phyloP scores from a whole-genome alignment of 192 early-diverging fungal species.

The Coemansia sp. region DNA sequence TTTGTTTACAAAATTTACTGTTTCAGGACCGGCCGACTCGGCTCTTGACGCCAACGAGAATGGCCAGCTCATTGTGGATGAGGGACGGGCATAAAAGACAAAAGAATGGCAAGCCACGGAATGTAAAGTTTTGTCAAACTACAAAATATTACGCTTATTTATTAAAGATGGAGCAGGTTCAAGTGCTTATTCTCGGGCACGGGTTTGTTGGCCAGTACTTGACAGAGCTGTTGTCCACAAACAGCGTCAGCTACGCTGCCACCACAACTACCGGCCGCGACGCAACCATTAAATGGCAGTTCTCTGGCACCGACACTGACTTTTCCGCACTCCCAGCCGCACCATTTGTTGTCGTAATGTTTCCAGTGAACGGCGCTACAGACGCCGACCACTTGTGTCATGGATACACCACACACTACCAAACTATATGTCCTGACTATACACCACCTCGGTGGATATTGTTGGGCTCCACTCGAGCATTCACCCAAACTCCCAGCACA shows the following conservation, averaged over 20 bases:
- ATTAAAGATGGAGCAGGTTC: background rate
- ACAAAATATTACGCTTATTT: no score
- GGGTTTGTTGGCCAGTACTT: conserved; percentile 51
- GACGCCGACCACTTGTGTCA: conserved; percentile 14
- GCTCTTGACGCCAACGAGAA: no score
- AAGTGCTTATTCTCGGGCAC: conserved; percentile 39
- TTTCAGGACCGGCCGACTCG: no score
- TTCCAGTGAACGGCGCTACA: conserved; percentile 30
- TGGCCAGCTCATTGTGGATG: no score
- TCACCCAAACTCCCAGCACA: conserved; percentile 44
- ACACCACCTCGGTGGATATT: conserved; percentile 35
- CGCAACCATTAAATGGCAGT: conserved; percentile 34
- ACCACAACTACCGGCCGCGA: conserved; percentile 48
- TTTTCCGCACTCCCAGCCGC: conserved; percentile 26
- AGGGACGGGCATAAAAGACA: no score
- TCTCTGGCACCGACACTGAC: conserved; percentile 3
- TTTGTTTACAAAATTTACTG: no score
- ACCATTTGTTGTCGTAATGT: conserved; percentile 30
- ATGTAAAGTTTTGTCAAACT: no score
- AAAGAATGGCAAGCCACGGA: no score
- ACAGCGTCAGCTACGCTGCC: conserved; percentile 5
- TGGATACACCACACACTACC: conserved; percentile 17
- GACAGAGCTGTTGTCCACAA: conserved; percentile 6
- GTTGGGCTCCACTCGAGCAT: conserved; percentile 43
- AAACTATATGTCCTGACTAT: no score